Percentiles rank a stretch among this genome's conserved stretches.
Evolutionary conservation across 257 asterid genomes (phyloP).

Genomic region (Salvia splendens): DNA sequence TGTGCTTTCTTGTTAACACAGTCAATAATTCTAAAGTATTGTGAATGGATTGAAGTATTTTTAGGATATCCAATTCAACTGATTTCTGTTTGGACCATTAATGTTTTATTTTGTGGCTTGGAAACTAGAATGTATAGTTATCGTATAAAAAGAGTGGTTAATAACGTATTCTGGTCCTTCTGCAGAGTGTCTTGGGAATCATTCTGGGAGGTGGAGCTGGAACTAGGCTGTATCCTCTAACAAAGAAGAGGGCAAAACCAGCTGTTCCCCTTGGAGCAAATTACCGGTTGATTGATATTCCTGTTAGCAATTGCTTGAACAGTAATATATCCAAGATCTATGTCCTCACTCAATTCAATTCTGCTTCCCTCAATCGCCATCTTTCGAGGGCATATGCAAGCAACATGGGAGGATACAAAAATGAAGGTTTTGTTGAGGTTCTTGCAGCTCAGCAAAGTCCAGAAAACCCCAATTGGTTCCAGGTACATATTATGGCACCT

Average conservation of each 20-base stretch:
- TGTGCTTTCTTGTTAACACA: conserved; percentile 15
- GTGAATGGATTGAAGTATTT: background rate
- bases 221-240: conserved; percentile 87
- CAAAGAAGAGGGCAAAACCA: conserved; percentile 94
- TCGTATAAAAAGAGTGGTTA: conserved; percentile 11
- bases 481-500: conserved; percentile 45
- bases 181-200: conserved; percentile 91
- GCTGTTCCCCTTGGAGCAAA: conserved; percentile 98
- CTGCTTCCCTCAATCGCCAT: conserved; percentile 96
- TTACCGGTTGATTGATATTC: conserved; percentile 87
- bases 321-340: conserved; percentile 88
- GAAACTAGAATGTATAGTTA: conserved; percentile 12
- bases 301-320: conserved; percentile 96
- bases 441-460: conserved; percentile 99
- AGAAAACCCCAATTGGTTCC: conserved; percentile 96
- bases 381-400: conserved; percentile 92
- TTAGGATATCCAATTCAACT: background rate
- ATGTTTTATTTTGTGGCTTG: conserved; percentile 7
- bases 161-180: conserved; percentile 27
- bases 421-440: conserved; percentile 95
- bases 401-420: conserved; percentile 87
- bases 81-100: conserved; percentile 13
- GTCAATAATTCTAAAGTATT: background rate
- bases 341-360: conserved; percentile 93
- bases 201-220: conserved; percentile 99